Evolutionary conservation across 768 basidiomycete genomes (phyloP), one percentile per base, ranked within the genome.

Genomic region (Tricholoma furcatifolium): DNA sequence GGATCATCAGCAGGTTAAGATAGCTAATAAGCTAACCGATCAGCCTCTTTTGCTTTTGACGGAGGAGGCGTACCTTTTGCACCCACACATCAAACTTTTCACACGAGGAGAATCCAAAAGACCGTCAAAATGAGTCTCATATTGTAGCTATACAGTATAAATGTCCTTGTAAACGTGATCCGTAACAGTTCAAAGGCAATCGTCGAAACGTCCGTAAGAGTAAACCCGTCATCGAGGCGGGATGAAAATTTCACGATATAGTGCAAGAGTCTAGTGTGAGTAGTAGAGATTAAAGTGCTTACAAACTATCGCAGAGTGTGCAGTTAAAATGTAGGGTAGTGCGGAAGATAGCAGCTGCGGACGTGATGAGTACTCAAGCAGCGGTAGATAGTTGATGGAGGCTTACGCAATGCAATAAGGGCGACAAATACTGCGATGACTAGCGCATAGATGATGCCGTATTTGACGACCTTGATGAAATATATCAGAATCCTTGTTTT

Each of bases 361-460:
- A 47, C 46, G 42, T 35, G 15, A 14, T 10, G 8, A 4, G 6
- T 46, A 6, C n/a, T n/a, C n/a, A n/a, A n/a, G n/a, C n/a, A n/a
- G n/a, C n/a, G n/a, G n/a, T n/a, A n/a, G n/a, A 30, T 23, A 6
- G n/a, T 17, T 15, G 44, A 45, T 55, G 52, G 14, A 27, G 42
- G 81, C 88, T 75, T 69, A 91, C 88, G 91, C 59, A 88, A 67
- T 61, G 78, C 83, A 65, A 98, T 85, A 59, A 97, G 78, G 39
- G 82, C 84, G 34, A 83, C 79, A 62, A 96, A 92, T 55, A 84
- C 58, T 49, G 79, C 78, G 52, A 95, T 79, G 58, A 84, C 78
- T 41, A 79, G 45, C 34, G 88, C 67, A 69, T 90, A 98, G 43
- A 94, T 67, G 47, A 88, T 70, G 42, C 93, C 87, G 61, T 95